A percentile compares a stretch with the other conserved stretches of the same genome.
These are phyloP conservation scores for Gynostemma pentaphyllum DNA, from an alignment of 306 rosid species.

Conservation along the genomic window DNA sequence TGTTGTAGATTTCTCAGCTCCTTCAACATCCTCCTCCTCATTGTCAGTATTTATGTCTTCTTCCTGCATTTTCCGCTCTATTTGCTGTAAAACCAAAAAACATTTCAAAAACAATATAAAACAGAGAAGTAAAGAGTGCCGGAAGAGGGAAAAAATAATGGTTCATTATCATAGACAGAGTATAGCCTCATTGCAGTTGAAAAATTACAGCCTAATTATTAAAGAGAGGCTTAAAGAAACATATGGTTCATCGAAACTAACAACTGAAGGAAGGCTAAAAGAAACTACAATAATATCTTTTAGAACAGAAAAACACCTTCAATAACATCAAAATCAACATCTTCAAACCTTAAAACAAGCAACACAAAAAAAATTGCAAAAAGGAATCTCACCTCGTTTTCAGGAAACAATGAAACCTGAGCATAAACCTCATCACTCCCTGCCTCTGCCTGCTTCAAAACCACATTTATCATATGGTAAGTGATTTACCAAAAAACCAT, in stretches of 20 bases:
- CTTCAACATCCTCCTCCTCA: constrained; percentile 62
- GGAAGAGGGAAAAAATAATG: not conserved
- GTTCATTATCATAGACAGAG: not conserved
- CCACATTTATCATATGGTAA: not conserved
- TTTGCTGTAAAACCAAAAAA: constrained; percentile 29
- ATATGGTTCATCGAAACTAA: not conserved
- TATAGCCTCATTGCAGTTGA: too few relatives aligned
- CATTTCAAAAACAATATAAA: not conserved
- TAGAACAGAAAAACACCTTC: not conserved
- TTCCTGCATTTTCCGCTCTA: constrained; percentile 38
- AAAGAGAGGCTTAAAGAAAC: not conserved
- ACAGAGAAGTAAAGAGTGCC: not conserved
- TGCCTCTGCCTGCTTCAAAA: constrained; percentile 69
- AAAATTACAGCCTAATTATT: not conserved
- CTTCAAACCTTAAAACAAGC: constrained; percentile 10
- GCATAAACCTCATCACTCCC: constrained; percentile 90
- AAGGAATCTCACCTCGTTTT: constrained; percentile 61
- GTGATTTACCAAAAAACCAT: not conserved
- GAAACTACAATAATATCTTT: not conserved
- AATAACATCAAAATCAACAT: not conserved
- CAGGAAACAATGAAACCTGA: constrained; percentile 77
- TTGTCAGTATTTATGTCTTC: constrained; percentile 41
- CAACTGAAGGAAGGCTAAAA: not conserved
- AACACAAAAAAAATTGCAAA: not conserved
- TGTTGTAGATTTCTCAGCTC: constrained; percentile 55